Conservation (phyloP, 2,329 filamentous ascomycete genomes). For the Clarireedia hainanense region DNA sequence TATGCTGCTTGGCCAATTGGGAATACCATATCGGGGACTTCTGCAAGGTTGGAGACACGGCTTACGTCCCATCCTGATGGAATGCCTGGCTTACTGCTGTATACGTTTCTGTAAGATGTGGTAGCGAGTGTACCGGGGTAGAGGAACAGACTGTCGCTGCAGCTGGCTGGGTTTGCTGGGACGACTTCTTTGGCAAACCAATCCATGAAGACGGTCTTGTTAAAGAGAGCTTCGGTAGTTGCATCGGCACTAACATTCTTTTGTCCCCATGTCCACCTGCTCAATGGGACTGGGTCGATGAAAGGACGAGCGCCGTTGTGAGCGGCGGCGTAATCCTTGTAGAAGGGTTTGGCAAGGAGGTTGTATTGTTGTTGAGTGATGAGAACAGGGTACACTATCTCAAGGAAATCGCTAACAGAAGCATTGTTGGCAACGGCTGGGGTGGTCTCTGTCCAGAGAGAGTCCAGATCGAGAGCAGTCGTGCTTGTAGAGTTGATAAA, state of each 20-base stretch:
- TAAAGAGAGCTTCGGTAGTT: slow-evolving; percentile 36
- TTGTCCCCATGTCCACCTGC: slow-evolving; percentile 40
- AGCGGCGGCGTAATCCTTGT: slow-evolving; percentile 39
- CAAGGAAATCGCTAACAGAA: slow-evolving; percentile 32
- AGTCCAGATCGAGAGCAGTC: slow-evolving; percentile 16
- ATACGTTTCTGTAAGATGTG: slow-evolving; percentile 38
- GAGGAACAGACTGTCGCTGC: slow-evolving; percentile 41
- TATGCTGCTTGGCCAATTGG: slow-evolving; percentile 35
- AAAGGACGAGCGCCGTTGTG: slow-evolving; percentile 40
- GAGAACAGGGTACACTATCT: slow-evolving; percentile 38
- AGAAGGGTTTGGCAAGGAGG: slow-evolving; percentile 41
- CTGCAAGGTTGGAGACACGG: slow-evolving; percentile 38
- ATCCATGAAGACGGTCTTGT: slow-evolving; percentile 41
- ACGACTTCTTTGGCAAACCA: slow-evolving; percentile 41
- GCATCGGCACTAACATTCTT: slow-evolving; percentile 30
- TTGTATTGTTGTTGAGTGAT: slow-evolving; percentile 40
- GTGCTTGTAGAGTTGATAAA: slow-evolving; percentile 35
- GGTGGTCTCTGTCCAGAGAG: slow-evolving; percentile 16
- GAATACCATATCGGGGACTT: slow-evolving; percentile 39
- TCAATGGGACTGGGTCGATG: slow-evolving; percentile 40
- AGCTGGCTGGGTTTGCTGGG: slow-evolving; percentile 34
- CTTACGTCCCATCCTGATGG: slow-evolving; percentile 39
- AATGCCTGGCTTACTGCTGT: slow-evolving; percentile 33
- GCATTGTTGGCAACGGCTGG: slow-evolving; percentile 27
- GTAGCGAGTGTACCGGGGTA: slow-evolving; percentile 37